Base-by-base conservation (phyloP, 2,329 filamentous ascomycete species). In the Diatrype stigma region DNA sequence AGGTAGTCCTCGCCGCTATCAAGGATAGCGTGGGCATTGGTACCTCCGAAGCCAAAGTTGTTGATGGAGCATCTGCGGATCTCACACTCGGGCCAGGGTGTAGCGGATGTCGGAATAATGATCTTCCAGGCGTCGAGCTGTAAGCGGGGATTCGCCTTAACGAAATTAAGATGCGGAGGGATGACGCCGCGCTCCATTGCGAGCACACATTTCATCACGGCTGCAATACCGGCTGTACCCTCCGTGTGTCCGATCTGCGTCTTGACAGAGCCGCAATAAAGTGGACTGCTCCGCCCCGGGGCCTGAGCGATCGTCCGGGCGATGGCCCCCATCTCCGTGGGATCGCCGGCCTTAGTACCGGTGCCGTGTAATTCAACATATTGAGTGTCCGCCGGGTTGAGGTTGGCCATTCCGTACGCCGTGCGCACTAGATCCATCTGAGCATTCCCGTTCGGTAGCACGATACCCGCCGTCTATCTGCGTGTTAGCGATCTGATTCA, bases 1-100 rank as follows among this genome's bases (percentile, higher is more conserved):
- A 77, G 58, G 48, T 74, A 76, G 17, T 66, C 64, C 2, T 69
- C 65, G 2, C 73, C 73, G 49, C 77, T 75, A 38, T 81, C 77
- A 45, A 81, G 53, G 35, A 80, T 74, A 1, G 75, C 70, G 53
- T 82, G 79, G 1, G 73, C 74, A 47, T 82, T 82, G 3, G 78
- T 79, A 38, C 80, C 80, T 1, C 80, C 80, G 57, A 78, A 82
- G 2, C 80, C 80, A 56, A 82, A 84, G 52, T 74, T 79, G 57
- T 82, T 82, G 54, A 83, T 79, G 42, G 74, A 74, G 19, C 79
- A 73, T 1, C 76, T 73, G 12, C 73, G 63, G 10, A 75, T 72
- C 0, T 64, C 46, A 10, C 26, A 30, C 1, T 68, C 47, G 0
- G 76, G 76, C 76, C 76, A 80, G 17, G 69, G 60, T 1, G 69